phyloP scores from a whole-genome alignment of 208 protist genomes.

The Leishmania tropica region DNA sequence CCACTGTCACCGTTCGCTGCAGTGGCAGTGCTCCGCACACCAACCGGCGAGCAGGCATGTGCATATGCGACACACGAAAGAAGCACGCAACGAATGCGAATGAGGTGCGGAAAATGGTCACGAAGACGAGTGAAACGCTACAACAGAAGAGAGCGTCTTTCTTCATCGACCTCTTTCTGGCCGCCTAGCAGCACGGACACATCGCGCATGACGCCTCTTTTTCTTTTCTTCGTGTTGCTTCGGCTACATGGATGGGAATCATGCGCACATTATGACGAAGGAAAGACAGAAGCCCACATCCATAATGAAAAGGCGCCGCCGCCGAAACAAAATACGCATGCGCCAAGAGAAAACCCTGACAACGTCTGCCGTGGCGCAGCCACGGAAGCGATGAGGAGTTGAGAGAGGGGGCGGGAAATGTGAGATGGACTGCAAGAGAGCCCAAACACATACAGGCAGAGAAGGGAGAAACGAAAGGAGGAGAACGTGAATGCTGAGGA shows the following conservation, averaged over 20 bases:
- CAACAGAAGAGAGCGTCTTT: background rate
- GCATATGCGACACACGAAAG: slow-evolving; percentile 3
- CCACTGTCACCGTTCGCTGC: background rate
- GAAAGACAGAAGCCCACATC: background rate
- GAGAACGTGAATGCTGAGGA: background rate
- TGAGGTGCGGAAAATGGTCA: background rate
- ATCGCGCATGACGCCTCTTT: background rate
- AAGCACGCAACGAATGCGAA: background rate
- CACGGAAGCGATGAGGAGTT: background rate
- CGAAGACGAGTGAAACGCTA: background rate
- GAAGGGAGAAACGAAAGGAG: background rate
- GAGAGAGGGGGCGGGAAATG: background rate
- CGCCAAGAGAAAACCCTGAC: background rate
- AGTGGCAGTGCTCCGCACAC: background rate
- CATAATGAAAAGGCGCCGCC: slow-evolving; percentile 39
- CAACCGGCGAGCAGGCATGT: background rate
- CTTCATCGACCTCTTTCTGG: background rate
- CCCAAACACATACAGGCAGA: background rate
- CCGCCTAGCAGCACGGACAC: background rate
- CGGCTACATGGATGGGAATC: background rate
- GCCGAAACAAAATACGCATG: slow-evolving; percentile 17
- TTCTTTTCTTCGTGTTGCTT: background rate
- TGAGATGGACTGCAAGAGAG: background rate
- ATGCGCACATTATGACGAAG: background rate
- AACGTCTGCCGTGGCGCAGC: background rate